A percentile compares a stretch with the other conserved stretches of the same genome.
Evolutionary conservation across 495 filamentous ascomycete genomes (phyloP).

Genomic region (Penicillium salamii): DNA sequence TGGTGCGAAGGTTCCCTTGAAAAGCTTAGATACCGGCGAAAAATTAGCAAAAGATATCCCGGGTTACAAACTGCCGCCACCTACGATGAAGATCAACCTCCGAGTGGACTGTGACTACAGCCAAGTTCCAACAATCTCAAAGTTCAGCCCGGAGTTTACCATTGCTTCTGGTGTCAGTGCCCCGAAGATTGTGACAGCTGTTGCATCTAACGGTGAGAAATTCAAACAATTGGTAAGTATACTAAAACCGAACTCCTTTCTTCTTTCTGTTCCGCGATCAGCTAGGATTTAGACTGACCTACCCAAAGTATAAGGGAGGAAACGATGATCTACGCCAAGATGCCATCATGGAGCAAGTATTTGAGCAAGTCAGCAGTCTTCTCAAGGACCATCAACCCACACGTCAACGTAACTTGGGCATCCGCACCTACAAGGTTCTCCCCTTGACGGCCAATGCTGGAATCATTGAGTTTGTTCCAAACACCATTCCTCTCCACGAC

Average conservation of each 20-base stretch:
- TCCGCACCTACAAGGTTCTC: slow-evolving; percentile 94
- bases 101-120: slow-evolving; percentile 72
- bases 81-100: slow-evolving; percentile 82
- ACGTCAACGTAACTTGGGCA: slow-evolving; percentile 79
- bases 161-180: slow-evolving; percentile 89
- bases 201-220: slow-evolving; percentile 68
- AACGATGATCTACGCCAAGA: slow-evolving; percentile 98
- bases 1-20: slow-evolving; percentile 62
- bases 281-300: too few relatives aligned
- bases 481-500: slow-evolving; percentile 87
- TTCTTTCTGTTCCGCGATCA: background rate
- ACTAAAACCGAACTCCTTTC: background rate
- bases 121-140: slow-evolving; percentile 64
- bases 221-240: slow-evolving; percentile 78
- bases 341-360: slow-evolving; percentile 99
- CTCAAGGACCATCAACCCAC: slow-evolving; percentile 82
- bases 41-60: slow-evolving; percentile 56
- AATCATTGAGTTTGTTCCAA: slow-evolving; percentile 94
- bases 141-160: slow-evolving; percentile 66
- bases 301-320: slow-evolving; percentile 75
- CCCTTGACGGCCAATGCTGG: slow-evolving; percentile 79
- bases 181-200: slow-evolving; percentile 83
- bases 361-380: slow-evolving; percentile 88
- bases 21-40: slow-evolving; percentile 53
- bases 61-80: slow-evolving; percentile 70